These are phyloP conservation scores for Trichoderma koningiopsis DNA, from an alignment of 2,329 filamentous ascomycete genomes.

Conservation along the genomic window DNA sequence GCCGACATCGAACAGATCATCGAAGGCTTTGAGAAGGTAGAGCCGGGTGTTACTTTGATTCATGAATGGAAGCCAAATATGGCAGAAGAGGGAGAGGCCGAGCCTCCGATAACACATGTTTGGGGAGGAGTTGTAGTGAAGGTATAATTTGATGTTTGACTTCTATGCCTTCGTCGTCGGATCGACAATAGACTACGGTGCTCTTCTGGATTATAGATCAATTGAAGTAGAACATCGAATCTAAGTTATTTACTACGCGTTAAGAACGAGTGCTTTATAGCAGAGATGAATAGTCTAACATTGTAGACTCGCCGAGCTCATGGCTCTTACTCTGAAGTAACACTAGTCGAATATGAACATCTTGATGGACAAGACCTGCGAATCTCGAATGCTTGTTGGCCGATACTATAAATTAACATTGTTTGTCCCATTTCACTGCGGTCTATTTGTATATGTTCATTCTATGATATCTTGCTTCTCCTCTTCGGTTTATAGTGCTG, in stretches of 20 bases:
- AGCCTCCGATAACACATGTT: background rate
- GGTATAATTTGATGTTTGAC: background rate
- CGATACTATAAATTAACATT: no score
- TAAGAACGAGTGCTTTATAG: no score
- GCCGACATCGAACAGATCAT: background rate
- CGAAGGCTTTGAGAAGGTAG: background rate
- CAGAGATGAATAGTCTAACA: no score
- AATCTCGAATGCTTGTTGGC: no score
- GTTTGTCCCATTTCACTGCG: no score
- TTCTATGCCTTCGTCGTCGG: background rate
- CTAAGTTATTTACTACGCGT: no score
- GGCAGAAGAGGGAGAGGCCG: conserved; percentile 12
- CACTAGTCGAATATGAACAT: no score
- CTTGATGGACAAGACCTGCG: no score
- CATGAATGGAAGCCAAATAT: conserved; percentile 15
- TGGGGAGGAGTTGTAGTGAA: background rate
- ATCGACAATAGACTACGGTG: background rate
- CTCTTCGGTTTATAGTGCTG: background rate
- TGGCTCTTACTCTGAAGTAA: no score
- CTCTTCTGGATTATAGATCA: background rate
- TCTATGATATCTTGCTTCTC: no score
- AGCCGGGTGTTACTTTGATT: conserved; percentile 3
- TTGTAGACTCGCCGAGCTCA: no score
- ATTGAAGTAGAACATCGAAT: background rate
- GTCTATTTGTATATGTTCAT: no score